phyloP scores from a whole-genome alignment of 805 yeast species.

The Komagataella ulmi region DNA sequence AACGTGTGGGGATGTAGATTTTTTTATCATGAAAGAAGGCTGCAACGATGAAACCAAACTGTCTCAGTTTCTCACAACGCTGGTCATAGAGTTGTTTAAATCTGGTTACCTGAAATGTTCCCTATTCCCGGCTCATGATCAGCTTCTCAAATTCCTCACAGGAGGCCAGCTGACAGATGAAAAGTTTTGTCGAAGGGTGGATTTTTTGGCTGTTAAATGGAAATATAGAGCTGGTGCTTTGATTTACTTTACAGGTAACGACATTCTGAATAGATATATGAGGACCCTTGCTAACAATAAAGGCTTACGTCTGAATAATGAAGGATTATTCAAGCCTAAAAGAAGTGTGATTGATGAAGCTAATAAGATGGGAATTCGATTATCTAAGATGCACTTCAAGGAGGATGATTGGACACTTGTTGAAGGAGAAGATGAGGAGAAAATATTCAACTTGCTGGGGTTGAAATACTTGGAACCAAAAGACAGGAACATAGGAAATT shows the following conservation, averaged over 20 bases:
- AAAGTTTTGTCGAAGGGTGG: constrained; percentile 35
- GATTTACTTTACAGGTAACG: constrained; percentile 43
- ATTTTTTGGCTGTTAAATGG: constrained; percentile 34
- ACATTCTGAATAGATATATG: constrained; percentile 32
- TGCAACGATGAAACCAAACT: constrained; percentile 12
- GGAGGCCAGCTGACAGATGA: constrained; percentile 20
- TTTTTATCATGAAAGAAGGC: constrained; percentile 25
- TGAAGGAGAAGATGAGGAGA: constrained; percentile 28
- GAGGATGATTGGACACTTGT: constrained; percentile 8
- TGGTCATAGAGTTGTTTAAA: constrained; percentile 6
- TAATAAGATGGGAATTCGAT: neutral
- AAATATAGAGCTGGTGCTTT: constrained; percentile 29
- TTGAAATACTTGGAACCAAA: constrained; percentile 21
- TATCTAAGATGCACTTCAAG: neutral
- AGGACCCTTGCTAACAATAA: constrained; percentile 27
- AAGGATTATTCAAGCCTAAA: constrained; percentile 24
- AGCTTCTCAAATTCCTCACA: constrained; percentile 18
- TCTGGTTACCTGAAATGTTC: constrained; percentile 10
- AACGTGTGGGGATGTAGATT: constrained; percentile 39
- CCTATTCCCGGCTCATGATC: neutral
- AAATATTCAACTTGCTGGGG: constrained; percentile 30
- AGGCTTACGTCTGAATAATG: constrained; percentile 23
- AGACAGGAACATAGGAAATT: constrained; percentile 12
- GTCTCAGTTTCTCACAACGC: constrained; percentile 5
- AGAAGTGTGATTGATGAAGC: neutral